phyloP scores from a whole-genome alignment of 352 stramenopile genomes.

The Pythium apleroticum region DNA sequence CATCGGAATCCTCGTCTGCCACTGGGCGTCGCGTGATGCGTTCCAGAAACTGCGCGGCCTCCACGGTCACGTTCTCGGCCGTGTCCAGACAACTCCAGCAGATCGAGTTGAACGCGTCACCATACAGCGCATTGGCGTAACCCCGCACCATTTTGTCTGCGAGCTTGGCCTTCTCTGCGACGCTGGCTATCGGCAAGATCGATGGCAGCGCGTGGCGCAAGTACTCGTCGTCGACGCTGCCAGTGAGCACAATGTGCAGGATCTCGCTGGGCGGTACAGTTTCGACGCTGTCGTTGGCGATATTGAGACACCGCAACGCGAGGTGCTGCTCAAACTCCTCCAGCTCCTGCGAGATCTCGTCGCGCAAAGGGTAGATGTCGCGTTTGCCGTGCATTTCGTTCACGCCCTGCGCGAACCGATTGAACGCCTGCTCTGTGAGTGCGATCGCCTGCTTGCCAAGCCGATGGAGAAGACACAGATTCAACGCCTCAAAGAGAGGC shows the following conservation, averaged over 20 bases:
- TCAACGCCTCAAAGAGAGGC: slow-evolving; percentile 63
- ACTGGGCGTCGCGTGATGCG: slow-evolving; percentile 39
- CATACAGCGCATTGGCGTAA: slow-evolving; percentile 55
- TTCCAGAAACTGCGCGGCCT: slow-evolving; percentile 62
- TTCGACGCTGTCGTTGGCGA: slow-evolving; percentile 39
- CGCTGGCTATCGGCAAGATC: slow-evolving; percentile 57
- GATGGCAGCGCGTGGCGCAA: slow-evolving; percentile 55
- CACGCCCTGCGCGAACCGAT: slow-evolving; percentile 47
- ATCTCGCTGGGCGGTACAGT: slow-evolving; percentile 55
- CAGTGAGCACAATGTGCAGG: slow-evolving; percentile 56
- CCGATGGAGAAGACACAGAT: slow-evolving; percentile 55
- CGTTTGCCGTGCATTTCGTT: slow-evolving; percentile 56
- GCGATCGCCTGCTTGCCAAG: slow-evolving; percentile 41
- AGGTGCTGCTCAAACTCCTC: slow-evolving; percentile 67
- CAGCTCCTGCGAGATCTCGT: slow-evolving; percentile 71
- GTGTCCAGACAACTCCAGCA: slow-evolving; percentile 74
- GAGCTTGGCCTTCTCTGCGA: slow-evolving; percentile 57
- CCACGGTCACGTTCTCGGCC: slow-evolving; percentile 61
- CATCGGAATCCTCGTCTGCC: slow-evolving; percentile 2
- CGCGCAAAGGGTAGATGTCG: slow-evolving; percentile 47
- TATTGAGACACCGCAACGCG: slow-evolving; percentile 60
- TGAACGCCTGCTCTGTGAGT: slow-evolving; percentile 51
- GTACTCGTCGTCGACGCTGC: slow-evolving; percentile 54
- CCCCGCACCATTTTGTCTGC: slow-evolving; percentile 46
- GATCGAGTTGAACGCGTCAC: slow-evolving; percentile 58